Base-by-base conservation (phyloP, 352 stramenopile species). In the Globisporangium nunn region DNA sequence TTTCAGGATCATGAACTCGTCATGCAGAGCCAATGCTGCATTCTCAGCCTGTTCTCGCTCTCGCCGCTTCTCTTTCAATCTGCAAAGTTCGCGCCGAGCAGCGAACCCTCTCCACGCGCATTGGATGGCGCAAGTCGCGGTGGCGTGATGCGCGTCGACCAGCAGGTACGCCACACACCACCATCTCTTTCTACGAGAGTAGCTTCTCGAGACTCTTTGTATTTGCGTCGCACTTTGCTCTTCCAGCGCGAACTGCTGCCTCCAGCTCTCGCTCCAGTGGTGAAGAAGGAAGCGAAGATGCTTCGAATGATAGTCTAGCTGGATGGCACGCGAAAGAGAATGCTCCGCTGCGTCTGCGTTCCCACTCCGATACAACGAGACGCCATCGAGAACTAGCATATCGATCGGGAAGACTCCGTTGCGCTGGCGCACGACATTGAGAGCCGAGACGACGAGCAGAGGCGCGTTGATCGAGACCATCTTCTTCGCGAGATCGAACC, bases 401-500 rank as follows among this genome's bases (percentile, higher is more conserved):
- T 81, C 60, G 8, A 53, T 35, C 15, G 61, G 39, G 7, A 71
- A 35, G 6, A 43, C 28, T 0, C 56, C 61, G 40, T 15, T 37
- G 7, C 65, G 63, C 29, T 65, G 61, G 1, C 61, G 59, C 6
- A 74, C 64, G 31, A 76, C 58, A 1, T 68, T 57, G 17, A 83
- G 54, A 11, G 66, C 55, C 12, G 40, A 50, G 31, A 74, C 56
- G 33, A 75, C 73, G 4, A 91, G 47, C 18, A 76, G 53, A 5
- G 81, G 77, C 6, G 72, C 68, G 52, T 87, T 88, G 30, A 72
- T 47, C 30, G 61, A 59, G 8, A 58, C 64, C 51, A 89, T 62
- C 39, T 69, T 70, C 29, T 58, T 70, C 2, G 75, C 78, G 30
- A 91, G 53, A 39, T 87, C 80, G 30, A 85, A 66, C 81, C 81